Evolutionary conservation across 129 eudicot genomes (phyloP).

Genomic region (Escallonia herrerae): DNA sequence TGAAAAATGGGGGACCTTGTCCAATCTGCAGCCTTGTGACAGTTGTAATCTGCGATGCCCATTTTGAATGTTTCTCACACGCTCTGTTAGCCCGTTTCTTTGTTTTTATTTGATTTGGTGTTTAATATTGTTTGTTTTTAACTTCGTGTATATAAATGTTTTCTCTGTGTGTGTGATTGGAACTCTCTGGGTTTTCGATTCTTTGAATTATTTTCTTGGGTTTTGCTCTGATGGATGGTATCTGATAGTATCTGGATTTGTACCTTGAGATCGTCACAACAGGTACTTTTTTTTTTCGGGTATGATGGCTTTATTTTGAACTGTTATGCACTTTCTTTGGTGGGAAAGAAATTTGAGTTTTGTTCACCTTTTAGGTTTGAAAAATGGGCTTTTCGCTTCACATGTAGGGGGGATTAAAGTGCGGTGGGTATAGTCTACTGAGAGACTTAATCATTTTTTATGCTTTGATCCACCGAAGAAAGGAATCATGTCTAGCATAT

Average conservation of each 20-base stretch:
- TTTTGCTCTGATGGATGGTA: constrained; percentile 17
- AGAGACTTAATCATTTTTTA: background rate
- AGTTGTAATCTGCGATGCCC: constrained; percentile 27
- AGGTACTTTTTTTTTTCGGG: background rate
- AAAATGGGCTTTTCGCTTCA: background rate
- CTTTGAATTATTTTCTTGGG: constrained; percentile 9
- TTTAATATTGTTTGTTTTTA: background rate
- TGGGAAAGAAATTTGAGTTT: background rate
- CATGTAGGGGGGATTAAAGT: no score
- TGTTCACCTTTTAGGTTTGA: background rate
- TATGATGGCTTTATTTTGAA: constrained; percentile 8
- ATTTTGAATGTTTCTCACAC: constrained; percentile 40
- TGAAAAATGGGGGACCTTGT: constrained; percentile 1
- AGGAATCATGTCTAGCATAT: background rate
- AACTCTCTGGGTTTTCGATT: constrained; percentile 13
- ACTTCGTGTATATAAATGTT: background rate
- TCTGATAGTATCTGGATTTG: constrained; percentile 19
- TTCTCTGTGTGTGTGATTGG: constrained; percentile 20
- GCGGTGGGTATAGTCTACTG: no score
- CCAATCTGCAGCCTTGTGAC: constrained; percentile 10
- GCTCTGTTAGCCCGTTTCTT: constrained; percentile 28
- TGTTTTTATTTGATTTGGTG: constrained; percentile 9
- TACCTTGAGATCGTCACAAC: background rate
- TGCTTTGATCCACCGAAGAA: background rate
- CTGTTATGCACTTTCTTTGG: background rate